Conservation (phyloP, 192 early-diverging fungal genomes). For the Coemansia sp. region DNA sequence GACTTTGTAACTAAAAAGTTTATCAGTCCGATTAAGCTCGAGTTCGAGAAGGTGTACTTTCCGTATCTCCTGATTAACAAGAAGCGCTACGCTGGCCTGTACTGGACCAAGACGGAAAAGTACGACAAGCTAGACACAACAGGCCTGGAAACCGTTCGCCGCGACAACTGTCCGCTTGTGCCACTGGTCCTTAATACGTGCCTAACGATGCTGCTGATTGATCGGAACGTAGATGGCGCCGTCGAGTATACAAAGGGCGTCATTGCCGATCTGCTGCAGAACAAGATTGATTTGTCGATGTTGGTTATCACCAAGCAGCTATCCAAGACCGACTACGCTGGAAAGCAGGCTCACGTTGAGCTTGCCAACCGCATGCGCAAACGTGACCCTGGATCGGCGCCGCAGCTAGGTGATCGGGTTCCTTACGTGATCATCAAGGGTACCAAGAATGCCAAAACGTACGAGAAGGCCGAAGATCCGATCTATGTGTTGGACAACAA, state of each 20-base stretch:
- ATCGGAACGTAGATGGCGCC: conserved; percentile 83
- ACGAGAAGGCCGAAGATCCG: conserved; percentile 98
- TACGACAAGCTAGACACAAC: conserved; percentile 97
- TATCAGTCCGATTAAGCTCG: conserved; percentile 91
- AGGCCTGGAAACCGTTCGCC: conserved; percentile 97
- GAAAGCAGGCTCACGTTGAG: conserved; percentile 94
- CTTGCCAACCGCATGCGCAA: conserved; percentile 95
- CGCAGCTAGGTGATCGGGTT: conserved; percentile 92
- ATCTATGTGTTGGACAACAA: conserved; percentile 98
- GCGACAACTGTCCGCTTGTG: conserved; percentile 93
- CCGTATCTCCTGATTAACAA: conserved; percentile 98
- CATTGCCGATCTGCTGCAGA: conserved; percentile 91
- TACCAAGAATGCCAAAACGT: conserved; percentile 80
- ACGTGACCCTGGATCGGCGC: conserved; percentile 95
- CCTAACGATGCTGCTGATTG: conserved; percentile 85
- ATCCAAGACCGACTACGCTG: conserved; percentile 91
- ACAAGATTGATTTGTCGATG: conserved; percentile 95
- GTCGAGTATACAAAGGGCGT: conserved; percentile 80
- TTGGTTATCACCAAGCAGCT: conserved; percentile 96
- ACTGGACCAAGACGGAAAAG: conserved; percentile 92
- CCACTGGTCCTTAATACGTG: conserved; percentile 91
- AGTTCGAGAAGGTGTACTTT: conserved; percentile 99
- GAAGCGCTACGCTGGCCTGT: conserved; percentile 96
- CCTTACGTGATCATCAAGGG: conserved; percentile 94
- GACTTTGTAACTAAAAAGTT: conserved; percentile 83